Conservation (phyloP, 306 rosid genomes). For the Ceratonia siliqua region DNA sequence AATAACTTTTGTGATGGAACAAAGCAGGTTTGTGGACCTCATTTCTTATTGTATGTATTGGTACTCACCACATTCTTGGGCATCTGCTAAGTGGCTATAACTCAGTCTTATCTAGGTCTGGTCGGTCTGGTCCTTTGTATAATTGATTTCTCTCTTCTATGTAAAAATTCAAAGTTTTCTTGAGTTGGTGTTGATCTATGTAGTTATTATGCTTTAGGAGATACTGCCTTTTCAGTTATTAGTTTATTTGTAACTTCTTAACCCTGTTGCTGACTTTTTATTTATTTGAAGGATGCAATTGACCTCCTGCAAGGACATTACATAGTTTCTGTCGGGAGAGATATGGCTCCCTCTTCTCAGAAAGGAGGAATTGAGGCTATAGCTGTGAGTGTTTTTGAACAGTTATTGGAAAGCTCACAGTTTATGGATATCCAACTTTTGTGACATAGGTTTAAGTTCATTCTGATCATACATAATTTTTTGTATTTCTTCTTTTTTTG, state of each 20-base stretch:
- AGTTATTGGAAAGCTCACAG: not conserved
- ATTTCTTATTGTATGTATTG: constrained; percentile 20
- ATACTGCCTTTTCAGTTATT: constrained; percentile 17
- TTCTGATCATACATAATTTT: not conserved
- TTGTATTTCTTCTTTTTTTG: not conserved
- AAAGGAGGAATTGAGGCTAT: constrained; percentile 77
- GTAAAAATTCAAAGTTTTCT: constrained; percentile 13
- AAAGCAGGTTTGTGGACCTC: constrained; percentile 60
- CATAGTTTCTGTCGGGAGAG: constrained; percentile 70
- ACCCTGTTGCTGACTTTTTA: constrained; percentile 16
- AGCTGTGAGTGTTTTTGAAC: constrained; percentile 61
- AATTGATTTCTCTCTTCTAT: constrained; percentile 22
- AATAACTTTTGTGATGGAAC: constrained; percentile 79
- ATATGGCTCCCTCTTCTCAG: constrained; percentile 55
- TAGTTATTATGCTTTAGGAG: constrained; percentile 15
- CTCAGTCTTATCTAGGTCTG: constrained; percentile 13
- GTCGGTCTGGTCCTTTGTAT: constrained; percentile 25
- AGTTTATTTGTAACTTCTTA: not conserved
- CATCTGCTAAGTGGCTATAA: not conserved
- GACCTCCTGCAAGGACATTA: constrained; percentile 91
- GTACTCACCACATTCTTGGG: not conserved
- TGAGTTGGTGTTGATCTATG: constrained; percentile 3
- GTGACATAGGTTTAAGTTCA: not conserved
- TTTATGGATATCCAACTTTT: not conserved
- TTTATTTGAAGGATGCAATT: constrained; percentile 68